phyloP scores from a whole-genome alignment of 768 basidiomycete genomes.

The Punctularia strigosozonata region DNA sequence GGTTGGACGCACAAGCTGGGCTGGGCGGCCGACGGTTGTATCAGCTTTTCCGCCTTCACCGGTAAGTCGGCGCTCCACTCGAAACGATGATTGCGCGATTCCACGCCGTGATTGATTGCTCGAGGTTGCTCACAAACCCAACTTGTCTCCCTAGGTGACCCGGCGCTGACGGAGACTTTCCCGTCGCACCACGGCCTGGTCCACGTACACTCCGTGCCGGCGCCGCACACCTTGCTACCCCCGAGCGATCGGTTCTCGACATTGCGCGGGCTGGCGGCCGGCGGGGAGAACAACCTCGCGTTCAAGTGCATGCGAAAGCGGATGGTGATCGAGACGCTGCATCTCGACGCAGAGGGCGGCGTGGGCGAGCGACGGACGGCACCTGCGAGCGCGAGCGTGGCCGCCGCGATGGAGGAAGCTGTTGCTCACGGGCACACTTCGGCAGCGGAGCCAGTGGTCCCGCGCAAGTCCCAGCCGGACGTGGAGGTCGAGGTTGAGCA shows the following conservation, averaged over 20 bases:
- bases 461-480: too few relatives aligned
- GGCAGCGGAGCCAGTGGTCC: constrained; percentile 15
- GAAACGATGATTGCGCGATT: constrained; percentile 1
- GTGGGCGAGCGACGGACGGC: constrained; percentile 64
- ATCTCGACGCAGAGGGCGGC: constrained; percentile 81
- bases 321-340: constrained; percentile 83
- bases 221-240: constrained; percentile 59
- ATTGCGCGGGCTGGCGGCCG: constrained; percentile 67
- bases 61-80: constrained; percentile 31
- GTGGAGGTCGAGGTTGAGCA: constrained; percentile 35
- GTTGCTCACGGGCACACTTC: too few relatives aligned
- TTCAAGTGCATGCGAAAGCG: constrained; percentile 88
- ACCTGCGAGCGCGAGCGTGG: too few relatives aligned
- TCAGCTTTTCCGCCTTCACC: constrained; percentile 69
- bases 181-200: constrained; percentile 83
- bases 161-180: constrained; percentile 62
- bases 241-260: constrained; percentile 76
- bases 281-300: constrained; percentile 93
- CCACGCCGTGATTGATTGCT: too few relatives aligned
- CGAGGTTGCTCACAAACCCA: background rate
- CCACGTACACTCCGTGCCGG: constrained; percentile 65
- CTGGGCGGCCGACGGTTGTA: constrained; percentile 66
- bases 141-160: constrained; percentile 41
- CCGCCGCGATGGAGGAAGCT: too few relatives aligned
- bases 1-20: constrained; percentile 73